Percentiles rank a stretch among this genome's conserved stretches.
These are phyloP conservation scores for Debaryomyces nepalensis DNA, from an alignment of 1,139 yeast genomes.

Conservation along the genomic window DNA sequence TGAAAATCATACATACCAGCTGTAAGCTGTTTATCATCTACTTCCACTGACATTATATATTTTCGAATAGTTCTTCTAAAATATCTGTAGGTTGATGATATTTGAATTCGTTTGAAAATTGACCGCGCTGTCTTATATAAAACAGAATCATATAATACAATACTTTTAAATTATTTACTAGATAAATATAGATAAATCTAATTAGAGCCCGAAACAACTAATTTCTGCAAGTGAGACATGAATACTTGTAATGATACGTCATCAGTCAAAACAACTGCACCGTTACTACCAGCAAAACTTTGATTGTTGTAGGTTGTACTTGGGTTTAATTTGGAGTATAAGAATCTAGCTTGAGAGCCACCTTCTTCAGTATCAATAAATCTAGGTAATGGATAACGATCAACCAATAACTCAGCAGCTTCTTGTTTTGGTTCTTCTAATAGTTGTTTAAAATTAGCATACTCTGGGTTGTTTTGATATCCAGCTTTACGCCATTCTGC, in stretches of 20 bases:
- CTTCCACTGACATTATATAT: constrained; percentile 12
- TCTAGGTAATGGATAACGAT: constrained; percentile 96
- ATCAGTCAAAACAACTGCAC: constrained; percentile 90
- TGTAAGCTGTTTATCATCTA: constrained; percentile 15
- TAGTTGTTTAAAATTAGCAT: constrained; percentile 82
- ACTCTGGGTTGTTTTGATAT: constrained; percentile 89
- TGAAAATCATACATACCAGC: constrained; percentile 18
- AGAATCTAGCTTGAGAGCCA: constrained; percentile 96
- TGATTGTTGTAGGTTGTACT: constrained; percentile 76
- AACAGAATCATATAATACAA: constrained; percentile 5
- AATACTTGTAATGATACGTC: constrained; percentile 92
- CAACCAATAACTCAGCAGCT: constrained; percentile 88
- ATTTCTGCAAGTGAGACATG: constrained; percentile 86
- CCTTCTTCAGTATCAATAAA: constrained; percentile 97
- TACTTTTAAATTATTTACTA: constrained; percentile 11
- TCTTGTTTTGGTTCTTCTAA: constrained; percentile 90
- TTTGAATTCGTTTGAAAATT: neutral
- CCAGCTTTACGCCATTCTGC: constrained; percentile 98
- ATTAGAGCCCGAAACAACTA: constrained; percentile 64
- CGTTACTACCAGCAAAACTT: constrained; percentile 55
- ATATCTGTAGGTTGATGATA: too few relatives aligned
- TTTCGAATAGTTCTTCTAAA: too few relatives aligned
- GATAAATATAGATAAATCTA: constrained; percentile 19
- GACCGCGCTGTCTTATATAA: neutral
- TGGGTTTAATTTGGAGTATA: constrained; percentile 92